Evolutionary conservation across 208 protist genomes (phyloP).

Genomic region (Acanthamoeba triangularis): DNA sequence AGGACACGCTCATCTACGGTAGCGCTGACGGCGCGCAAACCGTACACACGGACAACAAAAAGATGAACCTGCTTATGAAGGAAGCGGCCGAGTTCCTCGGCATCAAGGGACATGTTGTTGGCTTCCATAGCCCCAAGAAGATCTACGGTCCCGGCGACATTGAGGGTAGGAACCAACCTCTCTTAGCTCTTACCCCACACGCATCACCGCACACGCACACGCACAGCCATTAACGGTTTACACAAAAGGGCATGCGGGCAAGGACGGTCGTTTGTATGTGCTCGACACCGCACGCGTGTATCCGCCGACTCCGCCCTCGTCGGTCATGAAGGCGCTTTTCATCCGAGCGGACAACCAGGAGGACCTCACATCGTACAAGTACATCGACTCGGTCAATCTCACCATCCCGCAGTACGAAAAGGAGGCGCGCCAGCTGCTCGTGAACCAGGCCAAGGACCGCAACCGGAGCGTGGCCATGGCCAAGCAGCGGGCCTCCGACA

Average conservation of each 20-base stretch:
- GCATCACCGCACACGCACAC: background rate
- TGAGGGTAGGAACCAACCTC: background rate
- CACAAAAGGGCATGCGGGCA: slow-evolving; percentile 33
- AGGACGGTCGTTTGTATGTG: slow-evolving; percentile 43
- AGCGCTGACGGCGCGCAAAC: slow-evolving; percentile 50
- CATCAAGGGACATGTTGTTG: slow-evolving; percentile 69
- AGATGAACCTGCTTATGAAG: slow-evolving; percentile 71
- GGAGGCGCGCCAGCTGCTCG: slow-evolving; percentile 47
- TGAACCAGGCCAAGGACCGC: slow-evolving; percentile 34
- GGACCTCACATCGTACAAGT: background rate
- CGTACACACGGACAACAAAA: slow-evolving; percentile 13
- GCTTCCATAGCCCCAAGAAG: slow-evolving; percentile 39
- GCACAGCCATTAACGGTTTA: background rate
- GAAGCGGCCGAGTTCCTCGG: slow-evolving; percentile 60
- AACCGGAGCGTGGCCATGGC: background rate
- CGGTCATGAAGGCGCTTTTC: slow-evolving; percentile 22
- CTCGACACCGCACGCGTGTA: slow-evolving; percentile 62
- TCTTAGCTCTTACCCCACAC: background rate
- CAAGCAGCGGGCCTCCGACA: background rate
- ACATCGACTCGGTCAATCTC: slow-evolving; percentile 32
- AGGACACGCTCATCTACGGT: slow-evolving; percentile 71
- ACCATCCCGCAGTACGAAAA: slow-evolving; percentile 58
- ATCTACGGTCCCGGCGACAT: slow-evolving; percentile 69
- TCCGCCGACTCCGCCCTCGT: slow-evolving; percentile 54
- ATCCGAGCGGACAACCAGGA: background rate